These are phyloP conservation scores for Metschnikowia hibisci DNA, from an alignment of 805 yeast species.

Conservation along the genomic window DNA sequence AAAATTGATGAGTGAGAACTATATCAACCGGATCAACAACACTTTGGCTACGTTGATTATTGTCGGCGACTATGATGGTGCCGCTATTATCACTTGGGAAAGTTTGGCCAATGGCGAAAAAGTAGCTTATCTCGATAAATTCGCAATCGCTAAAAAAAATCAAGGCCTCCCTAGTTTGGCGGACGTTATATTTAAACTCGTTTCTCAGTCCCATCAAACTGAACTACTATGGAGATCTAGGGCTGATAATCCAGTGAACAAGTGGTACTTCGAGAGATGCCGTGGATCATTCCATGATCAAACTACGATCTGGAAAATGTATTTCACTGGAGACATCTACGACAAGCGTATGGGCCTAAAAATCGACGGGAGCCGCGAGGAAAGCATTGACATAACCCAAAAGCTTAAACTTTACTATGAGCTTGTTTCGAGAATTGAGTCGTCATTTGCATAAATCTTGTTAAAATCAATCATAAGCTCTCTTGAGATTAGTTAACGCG, in stretches of 20 bases:
- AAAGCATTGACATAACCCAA: conserved; percentile 13
- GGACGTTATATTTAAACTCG: conserved; percentile 82
- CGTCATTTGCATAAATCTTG: conserved; percentile 8
- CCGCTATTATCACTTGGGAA: conserved; percentile 90
- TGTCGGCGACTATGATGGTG: conserved; percentile 94
- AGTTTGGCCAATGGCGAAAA: conserved; percentile 20
- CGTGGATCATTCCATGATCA: conserved; percentile 52
- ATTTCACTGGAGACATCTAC: conserved; percentile 40
- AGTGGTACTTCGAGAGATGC: conserved; percentile 95
- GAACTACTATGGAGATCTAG: conserved; percentile 91
- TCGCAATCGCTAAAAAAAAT: conserved; percentile 77
- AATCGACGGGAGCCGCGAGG: conserved; percentile 14
- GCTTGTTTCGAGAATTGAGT: conserved; percentile 10
- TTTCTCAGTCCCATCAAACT: conserved; percentile 61
- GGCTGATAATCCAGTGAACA: conserved; percentile 82
- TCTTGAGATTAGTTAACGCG: background rate
- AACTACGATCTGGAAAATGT: conserved; percentile 38
- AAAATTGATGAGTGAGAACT: conserved; percentile 59
- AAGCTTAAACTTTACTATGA: conserved; percentile 13
- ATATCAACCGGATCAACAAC: conserved; percentile 60
- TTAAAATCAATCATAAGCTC: too few species aligned
- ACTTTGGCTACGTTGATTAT: conserved; percentile 73
- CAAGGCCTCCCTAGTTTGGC: conserved; percentile 95
- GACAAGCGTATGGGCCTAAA: conserved; percentile 29
- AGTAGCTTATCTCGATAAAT: conserved; percentile 85